Base-by-base conservation (phyloP, 2,329 filamentous ascomycete species). In the Ophiosphaerella korrae region DNA sequence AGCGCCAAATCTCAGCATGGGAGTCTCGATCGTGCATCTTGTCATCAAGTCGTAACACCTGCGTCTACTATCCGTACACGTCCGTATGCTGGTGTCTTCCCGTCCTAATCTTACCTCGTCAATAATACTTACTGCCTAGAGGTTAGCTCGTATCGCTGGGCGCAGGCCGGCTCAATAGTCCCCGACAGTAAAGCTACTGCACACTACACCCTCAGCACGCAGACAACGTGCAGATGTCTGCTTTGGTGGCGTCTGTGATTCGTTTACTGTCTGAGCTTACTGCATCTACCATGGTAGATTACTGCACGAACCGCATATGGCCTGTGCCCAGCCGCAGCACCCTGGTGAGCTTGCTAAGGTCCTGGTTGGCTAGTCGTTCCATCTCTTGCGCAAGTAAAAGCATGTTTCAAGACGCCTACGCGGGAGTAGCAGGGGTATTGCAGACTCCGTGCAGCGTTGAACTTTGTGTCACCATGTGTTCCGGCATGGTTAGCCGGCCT, bases 11-110 rank as follows among this genome's bases (percentile, higher is more conserved):
- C 46, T 42, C 36, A 46, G 48, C 58, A 57, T 53, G 54, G 46
- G 52, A 58, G 58, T 60, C 60, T 64, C 57, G 62, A 66, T 67
- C 62, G 59, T 59, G 55, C 61, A 47, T 60, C 47, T 48, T 48
- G 52, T 60, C 58, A 62, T 61, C 48, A 62, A 60, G 54, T 53
- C 51, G 45, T 47, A 60, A 49, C 35, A 56, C 55, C 43, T 54
- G 52, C 55, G 52, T 60, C 46, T 50, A 53, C 42, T 51, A 57
- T 58, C 51, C 55, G 53, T 52, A 35, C 21, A 45, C 45, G 29
- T 49, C 50, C 52, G 56, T 53, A 29, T 46, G 42, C 47, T 38
- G 37, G 36, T 48, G 33, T 41, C 36, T 38, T 41, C 32, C 45
- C 36, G 46, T 47, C 35, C 26, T 41, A 50, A 56, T 50, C 44